phyloP scores from a whole-genome alignment of 225 moss, liverwort and hornwort species.

The Pseudoscleropodium purum region DNA sequence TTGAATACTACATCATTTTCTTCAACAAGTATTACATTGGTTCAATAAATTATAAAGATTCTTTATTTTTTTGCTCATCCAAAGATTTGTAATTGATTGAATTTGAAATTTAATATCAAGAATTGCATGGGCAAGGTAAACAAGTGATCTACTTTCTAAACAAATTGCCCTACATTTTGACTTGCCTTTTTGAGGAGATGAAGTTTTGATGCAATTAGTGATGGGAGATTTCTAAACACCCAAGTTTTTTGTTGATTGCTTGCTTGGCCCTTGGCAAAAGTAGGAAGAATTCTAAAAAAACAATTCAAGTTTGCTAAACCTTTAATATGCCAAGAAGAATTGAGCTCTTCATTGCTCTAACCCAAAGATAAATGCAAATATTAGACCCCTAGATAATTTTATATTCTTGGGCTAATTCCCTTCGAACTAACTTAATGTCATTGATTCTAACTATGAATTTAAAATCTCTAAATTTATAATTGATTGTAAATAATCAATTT shows the following conservation, averaged over 20 bases:
- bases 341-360: too few relatives aligned
- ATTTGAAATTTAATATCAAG: not conserved
- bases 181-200: too few relatives aligned
- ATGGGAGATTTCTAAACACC: not conserved
- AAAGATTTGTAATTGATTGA: not conserved
- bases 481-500: not conserved
- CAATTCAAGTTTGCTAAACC: too few relatives aligned
- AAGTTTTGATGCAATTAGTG: not conserved
- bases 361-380: too few relatives aligned
- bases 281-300: too few relatives aligned
- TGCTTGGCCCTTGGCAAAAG: too few relatives aligned
- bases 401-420: not conserved
- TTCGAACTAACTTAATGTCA: not conserved
- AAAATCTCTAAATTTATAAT: not conserved
- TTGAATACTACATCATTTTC: not conserved
- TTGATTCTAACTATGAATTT: not conserved
- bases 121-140: not conserved
- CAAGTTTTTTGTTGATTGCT: not conserved
- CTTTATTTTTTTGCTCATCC: not conserved
- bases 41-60: not conserved
- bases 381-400: too few relatives aligned
- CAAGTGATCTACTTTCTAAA: not conserved
- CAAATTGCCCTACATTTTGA: not conserved
- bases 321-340: too few relatives aligned
- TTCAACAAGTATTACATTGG: not conserved